Conservation (phyloP, 805 yeast genomes). For the Teunomyces aglyptinius region DNA sequence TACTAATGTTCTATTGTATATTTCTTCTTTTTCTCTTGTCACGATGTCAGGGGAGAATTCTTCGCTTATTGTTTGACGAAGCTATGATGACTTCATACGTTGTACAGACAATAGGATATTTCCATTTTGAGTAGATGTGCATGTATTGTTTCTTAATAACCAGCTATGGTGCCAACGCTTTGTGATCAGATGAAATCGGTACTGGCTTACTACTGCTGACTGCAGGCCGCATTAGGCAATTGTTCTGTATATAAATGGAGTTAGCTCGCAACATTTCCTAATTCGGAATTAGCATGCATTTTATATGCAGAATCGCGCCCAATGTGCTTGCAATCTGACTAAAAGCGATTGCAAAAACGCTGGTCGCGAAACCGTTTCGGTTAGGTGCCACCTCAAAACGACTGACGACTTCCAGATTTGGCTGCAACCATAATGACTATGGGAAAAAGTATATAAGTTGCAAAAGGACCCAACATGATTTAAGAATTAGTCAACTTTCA, state of each 20-base stretch:
- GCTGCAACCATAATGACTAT: background rate
- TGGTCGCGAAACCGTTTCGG: background rate
- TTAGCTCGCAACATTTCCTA: background rate
- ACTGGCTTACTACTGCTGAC: background rate
- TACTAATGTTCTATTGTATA: no score
- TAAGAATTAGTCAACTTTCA: background rate
- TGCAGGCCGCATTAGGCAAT: background rate
- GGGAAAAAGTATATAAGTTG: background rate
- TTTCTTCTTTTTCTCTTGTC: no score
- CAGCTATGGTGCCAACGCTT: background rate
- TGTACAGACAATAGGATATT: no score
- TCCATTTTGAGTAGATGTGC: no score
- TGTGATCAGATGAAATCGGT: background rate
- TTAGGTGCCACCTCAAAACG: background rate
- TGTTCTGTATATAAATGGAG: background rate
- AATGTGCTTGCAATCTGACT: slow-evolving; percentile 2
- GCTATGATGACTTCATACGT: background rate
- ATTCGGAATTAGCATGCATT: background rate
- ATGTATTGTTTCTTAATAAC: background rate
- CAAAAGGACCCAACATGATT: background rate
- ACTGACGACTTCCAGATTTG: background rate
- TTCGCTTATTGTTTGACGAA: background rate
- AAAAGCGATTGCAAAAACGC: slow-evolving; percentile 1
- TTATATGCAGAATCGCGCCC: background rate
- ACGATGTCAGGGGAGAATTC: no score